Base-by-base conservation (phyloP, 2,329 filamentous ascomycete species). In the Colletotrichum sojae region DNA sequence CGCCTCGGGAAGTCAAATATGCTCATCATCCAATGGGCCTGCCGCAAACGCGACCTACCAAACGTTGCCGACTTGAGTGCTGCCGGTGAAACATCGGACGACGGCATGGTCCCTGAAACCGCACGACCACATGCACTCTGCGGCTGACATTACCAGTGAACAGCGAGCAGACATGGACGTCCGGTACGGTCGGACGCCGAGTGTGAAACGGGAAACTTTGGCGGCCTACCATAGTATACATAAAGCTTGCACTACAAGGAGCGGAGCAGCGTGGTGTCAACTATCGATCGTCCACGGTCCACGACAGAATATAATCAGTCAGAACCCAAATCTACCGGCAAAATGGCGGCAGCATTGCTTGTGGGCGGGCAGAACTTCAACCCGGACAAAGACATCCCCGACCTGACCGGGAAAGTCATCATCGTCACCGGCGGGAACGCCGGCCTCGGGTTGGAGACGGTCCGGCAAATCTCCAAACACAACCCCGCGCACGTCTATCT, bases 381-480 rank as follows among this genome's bases (percentile, higher is more conserved):
- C n/a, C 67, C 67, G 2, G 63, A 70, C 20, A 60, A 52, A 10
- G 76, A 78, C 46, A 79, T 82, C 25, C 79, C 79, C 1, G 71
- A 76, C 40, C 73, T 81, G 5, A 56, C 72, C 6, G 78, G 76
- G n/a, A 81, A 78, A 61, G 74, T 79, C 25, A 78, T 82, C 18
- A 71, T 81, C 10, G 74, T 82, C 31, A 82, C 80, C 10, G 80
- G 80, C 16, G 80, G 78, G 56, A 83, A 81, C 55, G 71, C 76
- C n/a, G 82, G 82, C 1, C 75, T 84, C 6, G 82, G 82, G 18
- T 78, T 76, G 65, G 78, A 82, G 71, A 79, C 78, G 8, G 75
- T 82, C 56, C 73, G 78, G 6, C 77, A 80, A 46, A 76, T 83
- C 22, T 76, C 80, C 22, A 78, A 78, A 63, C 82, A 83, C 70